These are phyloP conservation scores for Malus asiatica DNA, from an alignment of 306 rosid genomes.

Conservation along the genomic window DNA sequence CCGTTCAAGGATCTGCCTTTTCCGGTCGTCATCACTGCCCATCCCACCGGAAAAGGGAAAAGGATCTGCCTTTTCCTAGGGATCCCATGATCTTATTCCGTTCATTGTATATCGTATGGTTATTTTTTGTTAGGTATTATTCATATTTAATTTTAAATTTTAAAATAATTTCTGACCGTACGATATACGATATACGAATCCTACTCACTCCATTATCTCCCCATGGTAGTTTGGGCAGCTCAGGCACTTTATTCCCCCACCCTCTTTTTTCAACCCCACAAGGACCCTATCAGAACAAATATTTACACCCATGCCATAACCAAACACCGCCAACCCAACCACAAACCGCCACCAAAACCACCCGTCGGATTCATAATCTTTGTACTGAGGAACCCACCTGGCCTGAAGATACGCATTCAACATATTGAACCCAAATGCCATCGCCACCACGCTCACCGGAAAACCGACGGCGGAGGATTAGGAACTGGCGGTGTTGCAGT, in stretches of 20 bases:
- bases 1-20: background rate
- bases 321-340: conserved; percentile 35
- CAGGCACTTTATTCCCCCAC: conserved; percentile 69
- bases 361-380: conserved; percentile 18
- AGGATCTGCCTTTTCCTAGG: too few relatives aligned
- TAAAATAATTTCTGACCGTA: too few relatives aligned
- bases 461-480: conserved; percentile 22
- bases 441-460: conserved; percentile 43
- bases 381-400: conserved; percentile 59
- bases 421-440: conserved; percentile 49
- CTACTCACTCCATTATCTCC: conserved; percentile 52
- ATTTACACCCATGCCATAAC: conserved; percentile 53
- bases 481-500: background rate
- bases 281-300: conserved; percentile 55
- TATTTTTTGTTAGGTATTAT: too few relatives aligned
- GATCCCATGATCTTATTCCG: too few relatives aligned
- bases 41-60: too few relatives aligned
- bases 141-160: too few relatives aligned
- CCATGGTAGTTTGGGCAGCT: conserved; percentile 79
- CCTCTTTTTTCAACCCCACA: conserved; percentile 45
- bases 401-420: conserved; percentile 61
- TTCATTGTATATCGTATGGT: too few relatives aligned
- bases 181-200: too few relatives aligned
- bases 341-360: conserved; percentile 46
- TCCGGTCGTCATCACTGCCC: too few relatives aligned